Evolutionary conservation across 148 eudicot species (phyloP), one percentile per base, ranked within the genome.

Genomic region (Pouteria glomerata): DNA sequence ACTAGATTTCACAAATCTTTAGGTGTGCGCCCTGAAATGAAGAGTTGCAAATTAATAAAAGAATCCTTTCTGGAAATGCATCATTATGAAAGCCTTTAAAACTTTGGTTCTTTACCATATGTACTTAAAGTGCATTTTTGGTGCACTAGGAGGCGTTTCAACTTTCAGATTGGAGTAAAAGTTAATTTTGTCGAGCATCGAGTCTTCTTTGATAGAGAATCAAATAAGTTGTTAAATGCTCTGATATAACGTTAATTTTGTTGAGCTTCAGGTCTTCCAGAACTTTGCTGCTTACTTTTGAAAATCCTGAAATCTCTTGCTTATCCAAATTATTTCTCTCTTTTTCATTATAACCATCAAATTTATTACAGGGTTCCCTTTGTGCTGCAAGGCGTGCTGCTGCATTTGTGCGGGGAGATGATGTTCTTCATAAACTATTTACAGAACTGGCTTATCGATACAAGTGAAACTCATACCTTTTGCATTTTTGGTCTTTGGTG

Each of bases 331-430:
- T 18, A 14, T 63, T 10, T 39, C 21, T 14, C 23, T 31, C 39
- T 48, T 8, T 66, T 21, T 37, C 6, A 8, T 19, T 12, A 15
- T 48, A 0, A 30, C 24, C 19, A 29, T n/a, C 16, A 6, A 50
- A 31, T 50, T 48, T 58, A 55, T 72, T 63, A 63, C 82, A 94
- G 97, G 98, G 98, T 14, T 86, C 93, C 63, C 93, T 91, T 29
- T 87, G 78, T 83, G 96, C 98, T 83, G 90, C 96, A 66, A 87
- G 97, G 77, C 87, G 82, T 41, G 98, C 97, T 69, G 91, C 85
- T 73, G 96, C 90, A 30, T 94, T 94, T 84, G 96, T 91, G 62
- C 87, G 98, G 69, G 98, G 98, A 11, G 98, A 94, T 84, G 98
- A 86, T 77, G 97, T 89, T 73, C 73, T 88, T 71, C 98, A 94